Percentiles rank a stretch among this genome's conserved stretches.
These are phyloP conservation scores for Steccherinum ochraceum DNA, from an alignment of 768 basidiomycete genomes.

Conservation along the genomic window DNA sequence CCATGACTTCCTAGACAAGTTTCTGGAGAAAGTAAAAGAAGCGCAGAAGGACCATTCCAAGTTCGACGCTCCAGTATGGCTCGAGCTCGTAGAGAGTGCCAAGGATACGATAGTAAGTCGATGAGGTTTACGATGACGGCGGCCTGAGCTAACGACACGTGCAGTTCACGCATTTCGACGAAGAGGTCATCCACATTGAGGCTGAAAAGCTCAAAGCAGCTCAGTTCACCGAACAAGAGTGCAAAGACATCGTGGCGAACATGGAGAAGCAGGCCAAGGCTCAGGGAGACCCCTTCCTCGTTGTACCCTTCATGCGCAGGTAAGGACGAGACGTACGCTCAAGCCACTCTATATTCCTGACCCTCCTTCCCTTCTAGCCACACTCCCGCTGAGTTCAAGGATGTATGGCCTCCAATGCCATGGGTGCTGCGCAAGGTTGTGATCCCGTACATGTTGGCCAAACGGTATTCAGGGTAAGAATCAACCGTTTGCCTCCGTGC, in stretches of 20 bases:
- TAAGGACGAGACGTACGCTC: constrained; percentile 7
- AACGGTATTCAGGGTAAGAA: constrained; percentile 29
- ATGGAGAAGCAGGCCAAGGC: constrained; percentile 27
- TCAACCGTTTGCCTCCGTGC: neutral
- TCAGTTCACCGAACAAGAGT: constrained; percentile 23
- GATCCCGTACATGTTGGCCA: constrained; percentile 30
- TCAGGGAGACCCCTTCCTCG: constrained; percentile 27
- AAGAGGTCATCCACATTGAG: constrained; percentile 30
- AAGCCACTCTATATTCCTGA: neutral
- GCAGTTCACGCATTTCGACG: constrained; percentile 31
- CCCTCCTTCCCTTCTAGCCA: constrained; percentile 23
- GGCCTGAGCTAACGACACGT: neutral
- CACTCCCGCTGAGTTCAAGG: constrained; percentile 31
- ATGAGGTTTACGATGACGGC: neutral
- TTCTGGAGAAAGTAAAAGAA: constrained; percentile 20
- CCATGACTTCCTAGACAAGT: constrained; percentile 22
- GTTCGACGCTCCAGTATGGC: constrained; percentile 26
- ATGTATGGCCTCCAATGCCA: constrained; percentile 31
- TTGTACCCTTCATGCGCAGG: constrained; percentile 33
- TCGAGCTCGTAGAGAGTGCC: constrained; percentile 22
- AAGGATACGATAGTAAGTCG: constrained; percentile 26
- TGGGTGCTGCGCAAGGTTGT: constrained; percentile 32
- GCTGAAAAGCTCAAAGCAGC: constrained; percentile 23
- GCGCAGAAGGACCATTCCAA: constrained; percentile 21
- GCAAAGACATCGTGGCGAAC: constrained; percentile 20